Conservation (phyloP, 169 alveolate species). For the Eimeria brunetti region DNA sequence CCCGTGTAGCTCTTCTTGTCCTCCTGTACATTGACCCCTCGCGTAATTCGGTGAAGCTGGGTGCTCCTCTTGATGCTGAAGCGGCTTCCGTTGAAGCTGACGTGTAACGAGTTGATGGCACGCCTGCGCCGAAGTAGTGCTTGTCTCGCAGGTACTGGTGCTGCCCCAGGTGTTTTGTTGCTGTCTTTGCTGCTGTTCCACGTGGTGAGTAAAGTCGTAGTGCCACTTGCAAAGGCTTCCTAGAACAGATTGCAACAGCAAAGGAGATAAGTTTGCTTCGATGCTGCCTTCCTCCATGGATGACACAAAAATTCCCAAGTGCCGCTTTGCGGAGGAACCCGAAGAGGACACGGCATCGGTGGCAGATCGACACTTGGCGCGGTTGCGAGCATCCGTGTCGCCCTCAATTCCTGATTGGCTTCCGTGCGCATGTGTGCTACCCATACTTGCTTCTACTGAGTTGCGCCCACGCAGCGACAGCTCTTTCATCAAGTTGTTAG, state of each 20-base stretch:
- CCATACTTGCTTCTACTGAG: background rate
- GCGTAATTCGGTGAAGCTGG: background rate
- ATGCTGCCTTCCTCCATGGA: constrained; percentile 34
- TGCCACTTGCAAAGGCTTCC: constrained; percentile 52
- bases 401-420: background rate
- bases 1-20: background rate
- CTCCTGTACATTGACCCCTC: background rate
- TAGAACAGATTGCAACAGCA: constrained; percentile 49
- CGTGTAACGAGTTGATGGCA: background rate
- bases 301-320: constrained; percentile 31
- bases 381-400: background rate
- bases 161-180: background rate
- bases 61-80: constrained; percentile 12
- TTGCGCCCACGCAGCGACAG: background rate
- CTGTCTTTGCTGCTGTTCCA: constrained; percentile 42
- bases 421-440: background rate
- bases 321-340: background rate
- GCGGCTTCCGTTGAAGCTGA: background rate
- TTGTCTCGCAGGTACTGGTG: background rate
- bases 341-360: background rate
- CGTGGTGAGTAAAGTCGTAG: constrained; percentile 47
- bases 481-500: background rate
- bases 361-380: background rate
- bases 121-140: background rate
- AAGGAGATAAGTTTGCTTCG: constrained; percentile 51